Percentiles rank a stretch among this genome's conserved stretches.
Conservation (phyloP, 2,329 filamentous ascomycete species). For the Apiospora saccharicola region DNA sequence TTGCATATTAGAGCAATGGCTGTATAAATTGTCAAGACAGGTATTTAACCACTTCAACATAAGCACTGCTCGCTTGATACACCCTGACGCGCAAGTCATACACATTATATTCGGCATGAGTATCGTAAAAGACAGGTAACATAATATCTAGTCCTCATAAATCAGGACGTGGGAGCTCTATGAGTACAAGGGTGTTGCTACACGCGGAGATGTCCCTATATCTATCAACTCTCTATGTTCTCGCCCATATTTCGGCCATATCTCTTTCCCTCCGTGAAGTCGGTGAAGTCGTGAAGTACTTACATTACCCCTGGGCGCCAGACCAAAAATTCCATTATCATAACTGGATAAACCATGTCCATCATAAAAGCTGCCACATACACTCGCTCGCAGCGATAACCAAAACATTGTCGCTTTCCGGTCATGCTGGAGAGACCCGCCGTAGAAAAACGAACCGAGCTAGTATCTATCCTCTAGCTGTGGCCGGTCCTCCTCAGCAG, state of each 20-base stretch:
- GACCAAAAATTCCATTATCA: background rate
- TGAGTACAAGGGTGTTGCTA: background rate
- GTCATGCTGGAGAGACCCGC: background rate
- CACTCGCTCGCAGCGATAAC: too few relatives aligned
- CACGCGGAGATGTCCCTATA: background rate
- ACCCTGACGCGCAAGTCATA: background rate
- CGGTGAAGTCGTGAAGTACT: background rate
- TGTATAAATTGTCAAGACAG: too few relatives aligned
- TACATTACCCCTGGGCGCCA: background rate
- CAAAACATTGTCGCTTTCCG: background rate
- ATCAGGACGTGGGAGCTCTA: background rate
- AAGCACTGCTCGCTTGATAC: background rate
- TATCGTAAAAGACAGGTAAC: background rate
- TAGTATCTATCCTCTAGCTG: background rate
- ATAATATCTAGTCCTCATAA: background rate
- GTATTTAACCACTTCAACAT: background rate
- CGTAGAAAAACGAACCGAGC: background rate
- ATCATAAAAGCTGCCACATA: background rate
- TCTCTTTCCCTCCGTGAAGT: background rate
- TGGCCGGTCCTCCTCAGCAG: constrained; percentile 57
- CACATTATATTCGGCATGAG: background rate
- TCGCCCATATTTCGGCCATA: background rate
- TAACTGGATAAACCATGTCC: background rate
- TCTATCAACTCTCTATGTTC: constrained; percentile 2
- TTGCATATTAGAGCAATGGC: background rate